Percentiles rank a stretch among this genome's conserved stretches.
Evolutionary conservation across 345 rosid genomes (phyloP).

Genomic region (Excoecaria cochinchinensis): DNA sequence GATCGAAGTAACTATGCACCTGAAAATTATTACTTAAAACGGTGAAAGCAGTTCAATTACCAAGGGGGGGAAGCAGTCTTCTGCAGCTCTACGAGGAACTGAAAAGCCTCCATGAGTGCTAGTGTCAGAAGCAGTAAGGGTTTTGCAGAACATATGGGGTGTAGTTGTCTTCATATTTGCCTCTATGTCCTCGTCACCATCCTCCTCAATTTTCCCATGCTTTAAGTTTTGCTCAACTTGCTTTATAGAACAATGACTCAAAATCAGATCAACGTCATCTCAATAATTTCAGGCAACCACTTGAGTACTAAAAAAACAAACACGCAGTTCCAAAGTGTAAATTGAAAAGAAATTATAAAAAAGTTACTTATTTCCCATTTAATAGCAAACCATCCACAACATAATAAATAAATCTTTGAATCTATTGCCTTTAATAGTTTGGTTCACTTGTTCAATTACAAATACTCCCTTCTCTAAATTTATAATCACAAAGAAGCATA

Average conservation of each 20-base stretch:
- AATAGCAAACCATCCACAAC: not conserved
- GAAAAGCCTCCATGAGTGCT: constrained; percentile 99
- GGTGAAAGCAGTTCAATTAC: constrained; percentile 34
- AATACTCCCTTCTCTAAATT: not conserved
- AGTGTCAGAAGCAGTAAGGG: constrained; percentile 97
- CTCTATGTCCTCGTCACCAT: constrained; percentile 65
- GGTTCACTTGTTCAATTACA: constrained; percentile 3
- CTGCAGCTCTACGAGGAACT: constrained; percentile 98
- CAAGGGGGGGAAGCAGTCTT: constrained; percentile 99
- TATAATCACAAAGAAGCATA: not conserved
- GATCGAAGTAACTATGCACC: not conserved
- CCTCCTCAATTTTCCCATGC: constrained; percentile 48
- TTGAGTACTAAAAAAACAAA: not conserved
- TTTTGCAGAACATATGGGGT: constrained; percentile 98
- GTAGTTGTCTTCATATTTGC: constrained; percentile 57
- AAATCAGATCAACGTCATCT: constrained; percentile 4
- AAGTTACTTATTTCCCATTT: not conserved
- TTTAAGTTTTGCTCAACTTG: constrained; percentile 54
- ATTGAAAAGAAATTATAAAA: not conserved
- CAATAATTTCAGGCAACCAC: not conserved
- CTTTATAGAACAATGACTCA: constrained; percentile 19
- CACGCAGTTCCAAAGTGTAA: not conserved
- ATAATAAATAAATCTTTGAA: not conserved
- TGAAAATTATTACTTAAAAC: not conserved
- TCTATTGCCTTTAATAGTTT: not conserved